Base-by-base conservation (phyloP, 208 protist species). In the Wallacemonas sp. region DNA sequence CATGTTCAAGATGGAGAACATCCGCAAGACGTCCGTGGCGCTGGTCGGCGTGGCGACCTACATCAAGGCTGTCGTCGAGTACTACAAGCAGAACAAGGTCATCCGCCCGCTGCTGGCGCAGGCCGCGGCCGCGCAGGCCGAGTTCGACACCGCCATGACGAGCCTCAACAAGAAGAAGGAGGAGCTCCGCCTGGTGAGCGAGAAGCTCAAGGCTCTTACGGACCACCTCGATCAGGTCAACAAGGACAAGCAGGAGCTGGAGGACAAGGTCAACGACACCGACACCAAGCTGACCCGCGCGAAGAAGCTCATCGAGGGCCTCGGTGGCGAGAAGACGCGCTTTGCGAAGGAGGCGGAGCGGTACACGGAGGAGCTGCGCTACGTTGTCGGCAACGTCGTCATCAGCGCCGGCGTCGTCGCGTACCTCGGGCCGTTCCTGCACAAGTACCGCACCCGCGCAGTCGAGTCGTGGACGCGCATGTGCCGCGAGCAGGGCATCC, bases 51-150 rank as follows among this genome's bases (percentile, higher is more conserved):
- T 99, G 41, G 98, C 96, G 38, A 91, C 94, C 23, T 99, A 98
- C 94, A 98, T 99, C 41, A 89, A 90, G 44, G 98, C 98, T 1
- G 98, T 99, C 67, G 92, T 99, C 75, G 96, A 98, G 76, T 99
- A 98, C 84, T 97, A 99, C 82, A 93, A 95, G 76, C 97, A 98
- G 52, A 94, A 97, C 67, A 98, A 98, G 77, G 87, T 93, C 20
- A 98, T 99, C 61, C 92, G 94, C 70, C 97, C 98, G 10, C 89
- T 96, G 26, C 94, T 96, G 18, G 96, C 76, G 50, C 92, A 94
- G 77, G 84, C 70, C 14, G 97, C 77, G 28, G 77, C 74, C 20
- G 93, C 82, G 68, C 95, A 86, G 74, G 94, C 79, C 50, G 86
- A 89, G 81, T 98, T 85, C 67, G 79, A 94, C 62, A 63, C 77